Evolutionary conservation across 257 asterid genomes (phyloP), one percentile per base, ranked within the genome.

Genomic region (Anisodus tanguticus): DNA sequence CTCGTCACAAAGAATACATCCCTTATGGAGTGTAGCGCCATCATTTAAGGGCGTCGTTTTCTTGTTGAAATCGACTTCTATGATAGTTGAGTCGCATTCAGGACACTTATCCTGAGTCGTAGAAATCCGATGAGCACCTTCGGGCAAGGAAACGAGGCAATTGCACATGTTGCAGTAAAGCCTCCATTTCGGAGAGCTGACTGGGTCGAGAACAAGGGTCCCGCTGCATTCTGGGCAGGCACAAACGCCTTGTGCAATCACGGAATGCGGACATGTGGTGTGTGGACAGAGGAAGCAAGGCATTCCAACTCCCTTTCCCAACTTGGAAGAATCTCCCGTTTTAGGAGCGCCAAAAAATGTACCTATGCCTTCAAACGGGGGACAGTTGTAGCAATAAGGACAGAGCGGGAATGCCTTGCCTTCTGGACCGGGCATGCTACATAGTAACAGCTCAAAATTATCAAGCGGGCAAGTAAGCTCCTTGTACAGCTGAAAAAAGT

Each of bases 161-260:
- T 91, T 93, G 91, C 98, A 95, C 94, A 88, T 89, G 84, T 93
- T 95, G 94, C 98, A 95, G 59, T 89, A 84, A 10, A 95, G 94
- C 88, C 96, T 91, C 98, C 98, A 95, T 83, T 91, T 93, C 31
- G 98, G 98, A 68, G 98, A 95, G 64, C 97, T 95, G 85, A 93
- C 89, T 1, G 97, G 98, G 55, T 95, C 98, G 12, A 95, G 98
- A 85, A 95, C 97, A 43, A 95, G 91, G 19, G 97, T 93, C 1
- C 98, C 98, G 4, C 89, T 92, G 71, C 98, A 95, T 88, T 95
- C 98, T 9, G 98, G 98, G 86, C 98, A 95, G 82, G 95, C 98
- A 83, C 98, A 95, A 31, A 95, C 94, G 13, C 98, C 98, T 89
- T 90, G 96, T 13, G 98, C 88, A 74, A 93, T 90, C 92, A 95